Conservation (phyloP, 2,329 filamentous ascomycete species). For the Sphaerulina vaccinii region DNA sequence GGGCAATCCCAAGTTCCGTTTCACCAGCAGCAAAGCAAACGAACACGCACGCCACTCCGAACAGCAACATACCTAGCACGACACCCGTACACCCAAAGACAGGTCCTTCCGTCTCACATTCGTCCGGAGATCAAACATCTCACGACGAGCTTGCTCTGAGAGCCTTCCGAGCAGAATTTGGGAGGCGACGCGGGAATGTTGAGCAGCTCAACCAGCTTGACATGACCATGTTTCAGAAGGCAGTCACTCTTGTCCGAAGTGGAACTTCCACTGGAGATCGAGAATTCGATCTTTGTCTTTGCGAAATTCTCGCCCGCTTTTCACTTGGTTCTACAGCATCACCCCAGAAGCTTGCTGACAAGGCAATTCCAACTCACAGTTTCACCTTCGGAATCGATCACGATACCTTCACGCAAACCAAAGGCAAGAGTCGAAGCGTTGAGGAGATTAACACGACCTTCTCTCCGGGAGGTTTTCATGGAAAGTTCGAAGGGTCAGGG, state of each 20-base stretch:
- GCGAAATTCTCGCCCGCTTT: slow-evolving; percentile 21
- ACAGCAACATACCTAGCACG: neutral
- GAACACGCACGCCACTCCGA: neutral
- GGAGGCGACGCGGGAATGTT: slow-evolving; percentile 12
- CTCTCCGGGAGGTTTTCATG: slow-evolving; percentile 47
- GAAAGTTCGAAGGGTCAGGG: slow-evolving; percentile 43
- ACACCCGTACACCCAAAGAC: neutral
- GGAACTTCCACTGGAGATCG: slow-evolving; percentile 22
- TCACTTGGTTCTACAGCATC: slow-evolving; percentile 18
- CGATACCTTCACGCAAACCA: slow-evolving; percentile 29
- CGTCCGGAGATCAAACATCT: slow-evolving; percentile 11
- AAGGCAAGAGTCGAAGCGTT: slow-evolving; percentile 47
- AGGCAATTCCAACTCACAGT: slow-evolving; percentile 24
- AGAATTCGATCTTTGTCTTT: slow-evolving; percentile 20
- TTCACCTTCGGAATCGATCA: slow-evolving; percentile 34
- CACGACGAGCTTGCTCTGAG: slow-evolving; percentile 21
- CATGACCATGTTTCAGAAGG: slow-evolving; percentile 29
- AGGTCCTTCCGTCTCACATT: neutral
- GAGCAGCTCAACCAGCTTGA: slow-evolving; percentile 25
- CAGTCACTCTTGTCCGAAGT: slow-evolving; percentile 25
- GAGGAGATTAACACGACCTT: slow-evolving; percentile 53
- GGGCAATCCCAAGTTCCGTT: slow-evolving; percentile 33
- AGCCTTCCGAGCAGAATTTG: slow-evolving; percentile 16
- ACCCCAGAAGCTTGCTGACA: slow-evolving; percentile 28
- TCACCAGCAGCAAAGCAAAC: slow-evolving; percentile 4